A percentile compares a stretch with the other conserved stretches of the same genome.
Evolutionary conservation across 2,329 filamentous ascomycete species (phyloP).

Genomic region (Aspergillus sojae): DNA sequence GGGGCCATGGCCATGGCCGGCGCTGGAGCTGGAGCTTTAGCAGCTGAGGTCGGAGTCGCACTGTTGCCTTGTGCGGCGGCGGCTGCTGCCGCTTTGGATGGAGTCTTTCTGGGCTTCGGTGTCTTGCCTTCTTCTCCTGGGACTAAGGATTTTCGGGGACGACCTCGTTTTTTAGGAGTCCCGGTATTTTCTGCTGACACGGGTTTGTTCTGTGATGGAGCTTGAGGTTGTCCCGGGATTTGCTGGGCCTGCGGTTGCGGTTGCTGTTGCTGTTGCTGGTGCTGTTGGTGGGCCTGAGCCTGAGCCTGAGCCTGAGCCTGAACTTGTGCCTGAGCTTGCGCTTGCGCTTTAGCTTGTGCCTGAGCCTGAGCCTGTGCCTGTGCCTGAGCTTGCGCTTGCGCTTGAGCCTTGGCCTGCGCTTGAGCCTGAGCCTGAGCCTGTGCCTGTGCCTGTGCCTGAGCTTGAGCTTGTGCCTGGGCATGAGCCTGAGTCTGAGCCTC

Average conservation of each 20-base stretch:
- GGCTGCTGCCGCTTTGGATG: background rate
- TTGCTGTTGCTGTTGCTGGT: background rate
- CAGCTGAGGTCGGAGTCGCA: background rate
- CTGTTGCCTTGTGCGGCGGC: background rate
- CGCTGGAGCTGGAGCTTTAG: background rate
- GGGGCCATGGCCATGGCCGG: background rate
- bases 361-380: background rate
- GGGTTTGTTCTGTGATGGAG: background rate
- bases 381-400: background rate
- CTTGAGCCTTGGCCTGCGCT: background rate
- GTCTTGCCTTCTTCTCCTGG: conserved; percentile 23
- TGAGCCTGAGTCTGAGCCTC: conserved; percentile 2
- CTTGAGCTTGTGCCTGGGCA: background rate
- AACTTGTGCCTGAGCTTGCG: background rate
- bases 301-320: background rate
- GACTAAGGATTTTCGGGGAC: conserved; percentile 30
- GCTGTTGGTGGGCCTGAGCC: background rate
- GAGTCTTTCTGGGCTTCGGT: conserved; percentile 17
- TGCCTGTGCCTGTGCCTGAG: background rate
- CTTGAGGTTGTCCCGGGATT: background rate
- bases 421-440: background rate
- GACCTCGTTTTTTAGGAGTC: conserved; percentile 31
- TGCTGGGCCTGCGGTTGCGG: background rate
- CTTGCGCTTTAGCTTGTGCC: background rate
- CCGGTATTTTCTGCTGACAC: conserved; percentile 11